Evolutionary conservation across 352 stramenopile species (phyloP).

Genomic region (Globisporangium recalcitrans): DNA sequence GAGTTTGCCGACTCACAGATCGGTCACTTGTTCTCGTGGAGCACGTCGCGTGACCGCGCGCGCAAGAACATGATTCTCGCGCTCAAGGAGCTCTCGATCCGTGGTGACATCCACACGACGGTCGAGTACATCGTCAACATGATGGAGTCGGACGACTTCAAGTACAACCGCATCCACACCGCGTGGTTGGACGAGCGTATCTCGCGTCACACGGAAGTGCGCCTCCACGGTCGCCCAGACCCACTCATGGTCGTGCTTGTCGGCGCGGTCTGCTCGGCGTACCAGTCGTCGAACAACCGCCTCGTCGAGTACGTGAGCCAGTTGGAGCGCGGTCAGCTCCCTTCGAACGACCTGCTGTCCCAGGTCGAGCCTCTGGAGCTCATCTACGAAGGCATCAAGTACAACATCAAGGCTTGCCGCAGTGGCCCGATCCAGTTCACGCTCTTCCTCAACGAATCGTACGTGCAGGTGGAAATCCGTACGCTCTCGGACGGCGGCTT

Average conservation of each 20-base stretch:
- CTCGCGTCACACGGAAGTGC: conserved; percentile 88
- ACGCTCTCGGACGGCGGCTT: conserved; percentile 97
- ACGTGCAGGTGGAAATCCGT: conserved; percentile 92
- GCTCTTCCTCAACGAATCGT: conserved; percentile 86
- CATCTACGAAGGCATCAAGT: conserved; percentile 99
- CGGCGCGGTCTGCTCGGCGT: conserved; percentile 81
- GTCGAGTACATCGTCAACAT: conserved; percentile 99
- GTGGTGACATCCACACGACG: conserved; percentile 99
- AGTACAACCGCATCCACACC: conserved; percentile 98
- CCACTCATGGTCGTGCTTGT: conserved; percentile 86
- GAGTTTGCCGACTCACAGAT: conserved; percentile 99
- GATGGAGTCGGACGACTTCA: conserved; percentile 98
- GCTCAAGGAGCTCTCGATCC: conserved; percentile 99
- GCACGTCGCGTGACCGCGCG: conserved; percentile 93
- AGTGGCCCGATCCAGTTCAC: conserved; percentile 91
- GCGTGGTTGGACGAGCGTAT: conserved; percentile 98
- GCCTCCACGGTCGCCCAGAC: conserved; percentile 75
- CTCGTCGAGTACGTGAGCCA: conserved; percentile 80
- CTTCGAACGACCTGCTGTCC: conserved; percentile 81
- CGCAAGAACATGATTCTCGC: conserved; percentile 98
- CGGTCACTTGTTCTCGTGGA: conserved; percentile 98
- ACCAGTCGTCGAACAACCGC: conserved; percentile 68
- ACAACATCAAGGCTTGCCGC: conserved; percentile 90
- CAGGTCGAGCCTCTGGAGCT: conserved; percentile 91
- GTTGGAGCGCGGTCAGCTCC: conserved; percentile 90